phyloP scores from a whole-genome alignment of 1,284 basidiomycete species.

The Rhodotorula sp. region DNA sequence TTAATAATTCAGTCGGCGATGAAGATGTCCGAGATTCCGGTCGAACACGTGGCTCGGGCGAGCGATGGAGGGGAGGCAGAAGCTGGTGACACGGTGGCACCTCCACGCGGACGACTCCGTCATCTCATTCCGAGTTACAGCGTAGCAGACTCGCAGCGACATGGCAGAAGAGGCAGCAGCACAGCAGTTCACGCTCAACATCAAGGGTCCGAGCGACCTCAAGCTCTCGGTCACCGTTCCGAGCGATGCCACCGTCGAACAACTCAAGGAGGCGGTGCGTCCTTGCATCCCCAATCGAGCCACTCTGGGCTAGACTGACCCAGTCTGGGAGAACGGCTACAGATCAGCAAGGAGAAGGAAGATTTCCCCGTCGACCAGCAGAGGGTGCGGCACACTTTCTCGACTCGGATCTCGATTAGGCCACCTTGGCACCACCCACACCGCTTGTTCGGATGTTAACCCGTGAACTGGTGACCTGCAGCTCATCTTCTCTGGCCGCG shows the following conservation, averaged over 20 bases:
- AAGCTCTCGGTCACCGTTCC: constrained; percentile 42
- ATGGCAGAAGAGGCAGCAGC: neutral
- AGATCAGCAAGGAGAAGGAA: constrained; percentile 10
- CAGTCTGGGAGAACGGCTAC: neutral
- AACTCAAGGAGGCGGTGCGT: constrained; percentile 43
- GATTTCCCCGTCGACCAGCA: constrained; percentile 38
- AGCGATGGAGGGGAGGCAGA: no score
- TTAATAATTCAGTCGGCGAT: no score
- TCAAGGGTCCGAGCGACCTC: constrained; percentile 44
- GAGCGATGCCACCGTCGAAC: constrained; percentile 38
- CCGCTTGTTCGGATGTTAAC: neutral
- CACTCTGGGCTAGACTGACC: constrained; percentile 10
- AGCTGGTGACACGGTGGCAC: no score
- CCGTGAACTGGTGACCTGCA: neutral
- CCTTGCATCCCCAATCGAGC: neutral
- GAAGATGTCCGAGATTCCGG: no score
- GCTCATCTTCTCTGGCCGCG: constrained; percentile 46
- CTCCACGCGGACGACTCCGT: no score
- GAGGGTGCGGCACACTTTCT: neutral
- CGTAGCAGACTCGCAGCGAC: no score
- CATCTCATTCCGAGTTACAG: no score
- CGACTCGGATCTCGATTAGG: neutral
- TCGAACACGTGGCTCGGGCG: no score
- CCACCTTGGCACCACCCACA: neutral
- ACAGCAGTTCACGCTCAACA: constrained; percentile 40